Evolutionary conservation across 2,329 filamentous ascomycete species (phyloP).

Genomic region (Phyllosticta citribraziliensis): DNA sequence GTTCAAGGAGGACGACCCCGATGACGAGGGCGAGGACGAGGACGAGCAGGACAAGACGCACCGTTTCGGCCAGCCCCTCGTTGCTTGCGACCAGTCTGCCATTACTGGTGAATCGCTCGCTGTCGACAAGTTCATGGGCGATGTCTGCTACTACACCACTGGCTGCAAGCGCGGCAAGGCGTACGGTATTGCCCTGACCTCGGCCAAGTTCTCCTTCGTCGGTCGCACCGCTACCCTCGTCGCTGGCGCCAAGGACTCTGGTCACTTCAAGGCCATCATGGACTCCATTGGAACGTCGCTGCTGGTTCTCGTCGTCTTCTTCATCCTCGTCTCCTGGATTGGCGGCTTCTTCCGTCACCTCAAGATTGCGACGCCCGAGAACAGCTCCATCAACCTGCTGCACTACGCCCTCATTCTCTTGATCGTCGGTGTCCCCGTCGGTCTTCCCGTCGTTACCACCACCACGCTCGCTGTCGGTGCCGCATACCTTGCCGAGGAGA

Average conservation of each 20-base stretch:
- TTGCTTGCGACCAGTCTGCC: constrained; percentile 68
- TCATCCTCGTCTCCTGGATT: constrained; percentile 65
- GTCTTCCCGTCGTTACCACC: constrained; percentile 70
- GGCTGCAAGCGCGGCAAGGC: constrained; percentile 74
- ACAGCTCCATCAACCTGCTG: constrained; percentile 53
- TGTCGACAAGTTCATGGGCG: constrained; percentile 70
- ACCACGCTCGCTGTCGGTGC: constrained; percentile 69
- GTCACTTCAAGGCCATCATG: constrained; percentile 78
- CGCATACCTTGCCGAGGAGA: constrained; percentile 66
- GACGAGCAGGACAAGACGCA: constrained; percentile 43
- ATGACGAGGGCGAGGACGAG: constrained; percentile 45
- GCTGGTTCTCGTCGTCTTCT: constrained; percentile 68
- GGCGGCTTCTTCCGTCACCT: constrained; percentile 69
- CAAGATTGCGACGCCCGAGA: constrained; percentile 48
- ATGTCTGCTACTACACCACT: constrained; percentile 67
- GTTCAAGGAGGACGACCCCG: constrained; percentile 47
- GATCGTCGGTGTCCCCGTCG: constrained; percentile 70
- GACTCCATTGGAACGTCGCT: constrained; percentile 68
- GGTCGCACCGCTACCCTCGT: constrained; percentile 66
- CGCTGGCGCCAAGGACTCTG: constrained; percentile 64
- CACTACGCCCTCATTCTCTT: constrained; percentile 61
- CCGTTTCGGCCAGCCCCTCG: constrained; percentile 55
- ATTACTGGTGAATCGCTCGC: constrained; percentile 74
- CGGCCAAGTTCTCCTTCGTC: constrained; percentile 65
- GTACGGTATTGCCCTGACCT: constrained; percentile 57